Percentiles rank a stretch among this genome's conserved stretches.
phyloP scores from a whole-genome alignment of 139 green algal genomes.

The Chlamydomonas incerta region DNA sequence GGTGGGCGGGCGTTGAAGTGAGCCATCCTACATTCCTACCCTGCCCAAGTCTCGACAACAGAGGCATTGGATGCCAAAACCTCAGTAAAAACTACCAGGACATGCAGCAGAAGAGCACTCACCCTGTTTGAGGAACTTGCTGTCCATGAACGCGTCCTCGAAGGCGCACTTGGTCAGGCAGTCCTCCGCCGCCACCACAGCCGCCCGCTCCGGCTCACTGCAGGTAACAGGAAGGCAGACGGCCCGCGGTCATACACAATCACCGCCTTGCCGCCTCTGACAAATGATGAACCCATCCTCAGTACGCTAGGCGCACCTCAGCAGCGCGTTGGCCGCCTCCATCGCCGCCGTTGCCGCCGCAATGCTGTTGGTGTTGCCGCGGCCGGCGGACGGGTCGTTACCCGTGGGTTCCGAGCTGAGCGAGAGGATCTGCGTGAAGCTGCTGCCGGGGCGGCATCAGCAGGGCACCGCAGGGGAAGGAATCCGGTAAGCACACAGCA shows the following conservation, averaged over 20 bases:
- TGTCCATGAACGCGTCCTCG: conserved; percentile 90
- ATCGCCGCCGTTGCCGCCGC: background rate
- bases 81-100: too few relatives aligned
- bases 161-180: conserved; percentile 72
- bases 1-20: too few relatives aligned
- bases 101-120: too few relatives aligned
- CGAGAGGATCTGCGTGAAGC: conserved; percentile 7
- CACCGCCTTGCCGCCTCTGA: too few relatives aligned
- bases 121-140: conserved; percentile 85
- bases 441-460: conserved; percentile 12
- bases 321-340: background rate
- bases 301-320: background rate
- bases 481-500: background rate
- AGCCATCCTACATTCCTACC: too few relatives aligned
- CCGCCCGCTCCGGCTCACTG: background rate
- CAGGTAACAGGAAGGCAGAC: too few relatives aligned
- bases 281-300: too few relatives aligned
- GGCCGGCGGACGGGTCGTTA: background rate
- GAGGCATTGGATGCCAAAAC: too few relatives aligned
- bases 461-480: background rate
- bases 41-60: too few relatives aligned
- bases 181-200: conserved; percentile 25
- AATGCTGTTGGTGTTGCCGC: too few relatives aligned
- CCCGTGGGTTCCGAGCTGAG: background rate
- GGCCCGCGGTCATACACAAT: too few relatives aligned